Evolutionary conservation across 805 yeast species (phyloP).

Genomic region (Myxozyma nipponensis): DNA sequence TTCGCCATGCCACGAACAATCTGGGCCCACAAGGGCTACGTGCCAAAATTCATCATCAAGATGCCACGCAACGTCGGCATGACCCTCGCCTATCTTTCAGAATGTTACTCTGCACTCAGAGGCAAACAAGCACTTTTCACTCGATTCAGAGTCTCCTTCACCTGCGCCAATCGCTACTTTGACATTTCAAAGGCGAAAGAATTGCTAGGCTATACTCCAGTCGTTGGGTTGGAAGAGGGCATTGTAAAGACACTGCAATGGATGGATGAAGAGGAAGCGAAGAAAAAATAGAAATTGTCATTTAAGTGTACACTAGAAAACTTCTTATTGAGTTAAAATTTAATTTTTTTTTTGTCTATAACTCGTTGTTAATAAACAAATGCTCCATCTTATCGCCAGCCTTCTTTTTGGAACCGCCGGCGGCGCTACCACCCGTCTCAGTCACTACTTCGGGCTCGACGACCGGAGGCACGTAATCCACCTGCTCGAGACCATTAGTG

Average conservation of each 20-base stretch:
- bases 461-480: constrained; percentile 11
- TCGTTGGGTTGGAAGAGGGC: constrained; percentile 73
- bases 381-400: constrained; percentile 21
- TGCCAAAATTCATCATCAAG: constrained; percentile 64
- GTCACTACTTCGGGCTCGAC: constrained; percentile 1
- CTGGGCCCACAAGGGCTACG: constrained; percentile 93
- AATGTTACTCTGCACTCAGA: constrained; percentile 59
- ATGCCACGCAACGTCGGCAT: constrained; percentile 74
- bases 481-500: constrained; percentile 24
- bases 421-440: constrained; percentile 3
- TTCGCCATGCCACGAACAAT: constrained; percentile 96
- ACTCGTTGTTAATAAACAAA: constrained; percentile 21
- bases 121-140: constrained; percentile 92
- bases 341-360: constrained; percentile 7
- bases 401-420: neutral
- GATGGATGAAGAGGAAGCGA: constrained; percentile 63
- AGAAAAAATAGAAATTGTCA: neutral
- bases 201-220: constrained; percentile 74
- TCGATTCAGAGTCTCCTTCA: constrained; percentile 88
- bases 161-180: constrained; percentile 91
- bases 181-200: constrained; percentile 82
- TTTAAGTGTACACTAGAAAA: too few relatives aligned
- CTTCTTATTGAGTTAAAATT: neutral
- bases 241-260: constrained; percentile 75
- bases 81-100: constrained; percentile 75